Conservation (phyloP, 2,329 filamentous ascomycete species). For the Eutypa lata region DNA sequence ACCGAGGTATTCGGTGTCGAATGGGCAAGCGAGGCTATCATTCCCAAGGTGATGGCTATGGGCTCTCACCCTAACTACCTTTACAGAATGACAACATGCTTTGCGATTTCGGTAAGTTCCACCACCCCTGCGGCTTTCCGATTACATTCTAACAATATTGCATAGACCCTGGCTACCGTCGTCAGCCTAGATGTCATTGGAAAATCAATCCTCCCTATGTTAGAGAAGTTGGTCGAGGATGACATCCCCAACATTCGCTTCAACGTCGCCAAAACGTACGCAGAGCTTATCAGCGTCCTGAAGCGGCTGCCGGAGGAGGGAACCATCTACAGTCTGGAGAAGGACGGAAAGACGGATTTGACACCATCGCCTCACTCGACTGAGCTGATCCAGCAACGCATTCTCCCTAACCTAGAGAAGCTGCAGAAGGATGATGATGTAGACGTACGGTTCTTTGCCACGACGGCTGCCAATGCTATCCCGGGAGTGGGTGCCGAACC, state of each 20-base stretch:
- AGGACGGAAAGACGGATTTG: constrained; percentile 59
- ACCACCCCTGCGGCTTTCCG: neutral
- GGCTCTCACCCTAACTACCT: constrained; percentile 97
- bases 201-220: constrained; percentile 89
- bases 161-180: constrained; percentile 85
- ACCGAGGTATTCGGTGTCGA: constrained; percentile 98
- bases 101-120: constrained; percentile 91
- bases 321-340: constrained; percentile 81
- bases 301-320: constrained; percentile 86
- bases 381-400: constrained; percentile 79
- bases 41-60: constrained; percentile 98
- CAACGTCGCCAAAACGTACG: constrained; percentile 98
- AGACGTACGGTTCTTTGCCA: constrained; percentile 96
- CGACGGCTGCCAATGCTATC: constrained; percentile 70
- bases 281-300: constrained; percentile 83
- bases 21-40: constrained; percentile 95
- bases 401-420: constrained; percentile 89
- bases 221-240: constrained; percentile 89
- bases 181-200: constrained; percentile 92
- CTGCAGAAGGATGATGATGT: constrained; percentile 96
- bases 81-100: constrained; percentile 99
- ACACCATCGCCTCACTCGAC: constrained; percentile 68
- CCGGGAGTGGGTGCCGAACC: constrained; percentile 52
- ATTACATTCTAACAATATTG: constrained; percentile 10
- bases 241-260: constrained; percentile 99